Evolutionary conservation across 352 stramenopile species (phyloP), one percentile per base, ranked within the genome.

Genomic region (Phytophthora megakarya): DNA sequence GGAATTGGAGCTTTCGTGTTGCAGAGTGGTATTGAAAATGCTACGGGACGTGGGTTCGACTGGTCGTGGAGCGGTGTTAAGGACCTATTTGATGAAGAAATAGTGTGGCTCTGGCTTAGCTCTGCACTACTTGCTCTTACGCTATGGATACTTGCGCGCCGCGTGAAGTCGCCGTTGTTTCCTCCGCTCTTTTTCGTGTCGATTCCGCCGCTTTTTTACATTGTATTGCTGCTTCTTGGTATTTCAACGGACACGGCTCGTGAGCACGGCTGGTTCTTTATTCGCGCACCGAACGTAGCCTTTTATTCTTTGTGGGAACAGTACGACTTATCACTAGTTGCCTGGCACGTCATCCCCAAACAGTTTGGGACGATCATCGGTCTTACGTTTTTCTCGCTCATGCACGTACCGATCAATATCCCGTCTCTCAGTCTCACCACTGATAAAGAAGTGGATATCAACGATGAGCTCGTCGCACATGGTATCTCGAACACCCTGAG

Each of bases 391-490:
- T 98, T 98, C 72, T 97, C 88, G 44, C 77, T 98, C 39, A 97
- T 98, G 80, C 91, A 98, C 71, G 95, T 98, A 33, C 95, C 95
- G 0, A 98, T 98, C 52, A 98, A 98, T 63, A 98, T 98, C 62
- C 94, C 96, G 45, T 94, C 86, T 11, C 70, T 97, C 25, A 89
- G 83, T 61, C 73, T 96, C 39, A 92, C 86, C 5, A 93, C 81
- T 1, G 84, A 87, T 65, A 81, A 82, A 32, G 92, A 98, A 65
- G 81, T 84, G 45, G 90, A 98, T 69, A 98, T 98, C 61, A 98
- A 98, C 62, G 78, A 88, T 22, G 94, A 98, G 60, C 80, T 98
- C 13, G 82, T 97, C 4, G 89, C 90, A 15, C 94, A 98, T 64
- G 94, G 94, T 25, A 93, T 95, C 63, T 96, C 89, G 19, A 98